These are phyloP conservation scores for Papilionanthe hybrid DNA, from an alignment of 116 monocot species.

Conservation along the genomic window DNA sequence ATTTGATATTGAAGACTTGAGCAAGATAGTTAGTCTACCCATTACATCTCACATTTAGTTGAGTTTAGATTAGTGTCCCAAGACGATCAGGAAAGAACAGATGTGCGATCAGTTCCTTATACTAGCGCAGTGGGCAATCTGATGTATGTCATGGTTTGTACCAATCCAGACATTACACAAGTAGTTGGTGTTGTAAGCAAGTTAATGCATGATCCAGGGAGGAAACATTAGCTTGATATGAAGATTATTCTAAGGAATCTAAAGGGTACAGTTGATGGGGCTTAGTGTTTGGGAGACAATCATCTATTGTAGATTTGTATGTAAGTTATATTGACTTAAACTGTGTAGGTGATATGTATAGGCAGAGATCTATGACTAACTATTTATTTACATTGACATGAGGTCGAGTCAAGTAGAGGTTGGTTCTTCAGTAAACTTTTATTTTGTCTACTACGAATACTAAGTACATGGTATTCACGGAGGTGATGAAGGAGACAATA, in stretches of 20 bases:
- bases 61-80: neutral
- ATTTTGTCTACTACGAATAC: neutral
- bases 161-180: neutral
- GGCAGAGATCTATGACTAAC: neutral
- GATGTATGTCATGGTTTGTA: neutral
- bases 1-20: neutral
- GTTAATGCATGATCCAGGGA: neutral
- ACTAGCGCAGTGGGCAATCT: neutral
- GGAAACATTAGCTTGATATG: neutral
- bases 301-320: neutral
- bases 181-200: neutral
- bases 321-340: neutral
- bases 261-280: neutral
- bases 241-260: neutral
- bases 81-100: neutral
- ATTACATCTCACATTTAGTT: neutral
- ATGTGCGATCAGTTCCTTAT: neutral
- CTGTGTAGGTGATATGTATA: neutral
- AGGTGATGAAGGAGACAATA: neutral
- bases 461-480: neutral
- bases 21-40: neutral
- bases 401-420: neutral
- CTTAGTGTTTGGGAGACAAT: neutral
- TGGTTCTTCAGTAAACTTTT: neutral
- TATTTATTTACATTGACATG: neutral